phyloP scores from a whole-genome alignment of 1,284 basidiomycete genomes.

The Coniferiporia weirii region DNA sequence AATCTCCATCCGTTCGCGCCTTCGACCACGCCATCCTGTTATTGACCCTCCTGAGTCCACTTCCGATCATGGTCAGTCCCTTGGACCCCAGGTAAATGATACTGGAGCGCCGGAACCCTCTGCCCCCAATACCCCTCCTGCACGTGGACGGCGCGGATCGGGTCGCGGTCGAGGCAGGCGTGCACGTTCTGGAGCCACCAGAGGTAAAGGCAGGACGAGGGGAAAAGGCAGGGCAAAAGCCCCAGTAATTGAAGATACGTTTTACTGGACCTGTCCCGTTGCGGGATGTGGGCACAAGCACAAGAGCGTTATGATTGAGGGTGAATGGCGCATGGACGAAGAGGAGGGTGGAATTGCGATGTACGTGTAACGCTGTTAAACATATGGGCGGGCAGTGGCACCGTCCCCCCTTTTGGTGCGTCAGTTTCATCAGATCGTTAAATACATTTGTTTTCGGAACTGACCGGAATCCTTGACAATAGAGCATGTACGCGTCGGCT shows the following conservation, averaged over 20 bases:
- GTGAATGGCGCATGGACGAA: slow-evolving; percentile 44
- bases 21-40: slow-evolving; percentile 39
- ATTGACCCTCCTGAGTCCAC: not conserved
- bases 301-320: slow-evolving; percentile 48
- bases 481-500: too few species aligned
- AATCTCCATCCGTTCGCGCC: slow-evolving; percentile 46
- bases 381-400: not conserved
- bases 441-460: not conserved
- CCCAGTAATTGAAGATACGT: slow-evolving; percentile 36
- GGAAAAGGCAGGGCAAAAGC: slow-evolving; percentile 31
- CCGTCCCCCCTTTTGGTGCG: not conserved
- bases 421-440: not conserved
- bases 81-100: not conserved
- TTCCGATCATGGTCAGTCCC: not conserved
- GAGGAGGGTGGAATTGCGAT: slow-evolving; percentile 42
- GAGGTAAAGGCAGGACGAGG: slow-evolving; percentile 31
- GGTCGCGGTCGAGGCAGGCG: slow-evolving; percentile 1
- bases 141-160: not conserved
- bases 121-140: not conserved
- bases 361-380: slow-evolving; percentile 32
- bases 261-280: slow-evolving; percentile 63
- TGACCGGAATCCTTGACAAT: too few species aligned
- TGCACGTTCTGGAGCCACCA: slow-evolving; percentile 7
- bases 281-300: slow-evolving; percentile 48
- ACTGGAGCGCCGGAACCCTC: not conserved